A percentile compares a stretch with the other conserved stretches of the same genome.
phyloP scores from a whole-genome alignment of 371 early-diverging fungal species.

The Saksenaea vasiformis region DNA sequence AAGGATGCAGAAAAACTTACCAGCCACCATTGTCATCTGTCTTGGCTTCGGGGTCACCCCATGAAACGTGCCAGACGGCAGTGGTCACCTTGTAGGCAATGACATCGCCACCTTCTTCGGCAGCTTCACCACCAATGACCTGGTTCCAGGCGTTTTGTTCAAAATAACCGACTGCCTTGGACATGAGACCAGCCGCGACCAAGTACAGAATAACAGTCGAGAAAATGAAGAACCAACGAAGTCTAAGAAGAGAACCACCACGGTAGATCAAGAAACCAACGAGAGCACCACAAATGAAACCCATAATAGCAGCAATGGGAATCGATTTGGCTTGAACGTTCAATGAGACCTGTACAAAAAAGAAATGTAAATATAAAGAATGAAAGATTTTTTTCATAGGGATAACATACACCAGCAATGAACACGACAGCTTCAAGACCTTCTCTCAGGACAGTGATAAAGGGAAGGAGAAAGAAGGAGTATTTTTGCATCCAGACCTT shows the following conservation, averaged over 20 bases:
- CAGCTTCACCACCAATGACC: conserved; percentile 54
- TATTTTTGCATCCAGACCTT: conserved; percentile 43
- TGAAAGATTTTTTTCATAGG: conserved; percentile 45
- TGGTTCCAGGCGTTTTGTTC: conserved; percentile 60
- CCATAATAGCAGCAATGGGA: conserved; percentile 75
- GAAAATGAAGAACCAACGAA: conserved; percentile 76
- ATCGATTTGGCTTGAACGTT: conserved; percentile 68
- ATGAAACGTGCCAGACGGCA: conserved; percentile 45
- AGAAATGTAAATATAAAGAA: conserved; percentile 55
- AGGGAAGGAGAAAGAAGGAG: conserved; percentile 75
- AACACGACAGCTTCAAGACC: conserved; percentile 85
- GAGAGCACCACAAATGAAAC: conserved; percentile 62
- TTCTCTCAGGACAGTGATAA: conserved; percentile 80
- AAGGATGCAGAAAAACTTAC: conserved; percentile 16
- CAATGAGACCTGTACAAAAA: conserved; percentile 64
- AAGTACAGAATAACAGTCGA: conserved; percentile 73
- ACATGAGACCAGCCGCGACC: conserved; percentile 78
- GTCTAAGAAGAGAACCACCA: conserved; percentile 62
- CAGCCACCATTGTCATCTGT: conserved; percentile 61
- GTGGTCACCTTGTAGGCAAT: conserved; percentile 43
- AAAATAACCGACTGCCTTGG: conserved; percentile 59
- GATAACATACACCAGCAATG: conserved; percentile 74
- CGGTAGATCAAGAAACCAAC: conserved; percentile 75
- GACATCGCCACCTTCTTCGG: conserved; percentile 45
- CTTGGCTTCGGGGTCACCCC: conserved; percentile 49